A percentile compares a stretch with the other conserved stretches of the same genome.
phyloP scores from a whole-genome alignment of 2,329 filamentous ascomycete species.

The Colletotrichum noveboracense region DNA sequence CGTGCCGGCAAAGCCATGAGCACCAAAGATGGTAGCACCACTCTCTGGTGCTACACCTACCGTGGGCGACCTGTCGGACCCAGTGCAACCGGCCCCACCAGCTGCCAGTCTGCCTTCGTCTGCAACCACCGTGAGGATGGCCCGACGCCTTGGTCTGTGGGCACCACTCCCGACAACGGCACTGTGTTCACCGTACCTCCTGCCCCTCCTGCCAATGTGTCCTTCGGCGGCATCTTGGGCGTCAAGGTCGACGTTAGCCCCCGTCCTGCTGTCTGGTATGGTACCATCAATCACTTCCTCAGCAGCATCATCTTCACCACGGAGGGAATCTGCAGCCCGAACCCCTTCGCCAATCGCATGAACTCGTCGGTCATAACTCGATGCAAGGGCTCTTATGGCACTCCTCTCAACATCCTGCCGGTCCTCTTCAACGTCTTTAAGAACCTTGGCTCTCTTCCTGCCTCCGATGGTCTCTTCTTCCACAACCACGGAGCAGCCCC shows the following conservation, averaged over 20 bases:
- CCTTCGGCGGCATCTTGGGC: not conserved
- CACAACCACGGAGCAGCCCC: not conserved
- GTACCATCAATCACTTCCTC: slow-evolving; percentile 11
- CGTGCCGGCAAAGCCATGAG: slow-evolving; percentile 44
- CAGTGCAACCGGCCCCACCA: slow-evolving; percentile 41
- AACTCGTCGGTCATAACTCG: slow-evolving; percentile 18
- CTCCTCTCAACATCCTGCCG: slow-evolving; percentile 15
- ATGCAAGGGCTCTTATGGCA: slow-evolving; percentile 6
- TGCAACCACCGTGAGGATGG: slow-evolving; percentile 39
- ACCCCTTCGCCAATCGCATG: slow-evolving; percentile 6
- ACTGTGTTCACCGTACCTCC: not conserved
- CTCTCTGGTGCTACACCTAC: slow-evolving; percentile 47
- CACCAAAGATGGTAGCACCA: slow-evolving; percentile 42
- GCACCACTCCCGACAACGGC: not conserved
- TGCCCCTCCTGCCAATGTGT: not conserved
- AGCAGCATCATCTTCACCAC: slow-evolving; percentile 12
- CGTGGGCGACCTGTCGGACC: slow-evolving; percentile 43
- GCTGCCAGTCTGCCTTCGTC: slow-evolving; percentile 47
- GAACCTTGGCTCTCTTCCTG: slow-evolving; percentile 18
- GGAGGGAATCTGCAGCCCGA: slow-evolving; percentile 13
- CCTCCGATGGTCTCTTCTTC: slow-evolving; percentile 5
- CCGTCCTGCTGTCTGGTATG: slow-evolving; percentile 11
- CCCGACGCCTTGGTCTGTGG: slow-evolving; percentile 12
- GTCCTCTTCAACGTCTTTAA: slow-evolving; percentile 17
- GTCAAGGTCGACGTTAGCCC: slow-evolving; percentile 11